These are phyloP conservation scores for Elongisporangium undulatum DNA, from an alignment of 352 stramenopile species.

Conservation along the genomic window DNA sequence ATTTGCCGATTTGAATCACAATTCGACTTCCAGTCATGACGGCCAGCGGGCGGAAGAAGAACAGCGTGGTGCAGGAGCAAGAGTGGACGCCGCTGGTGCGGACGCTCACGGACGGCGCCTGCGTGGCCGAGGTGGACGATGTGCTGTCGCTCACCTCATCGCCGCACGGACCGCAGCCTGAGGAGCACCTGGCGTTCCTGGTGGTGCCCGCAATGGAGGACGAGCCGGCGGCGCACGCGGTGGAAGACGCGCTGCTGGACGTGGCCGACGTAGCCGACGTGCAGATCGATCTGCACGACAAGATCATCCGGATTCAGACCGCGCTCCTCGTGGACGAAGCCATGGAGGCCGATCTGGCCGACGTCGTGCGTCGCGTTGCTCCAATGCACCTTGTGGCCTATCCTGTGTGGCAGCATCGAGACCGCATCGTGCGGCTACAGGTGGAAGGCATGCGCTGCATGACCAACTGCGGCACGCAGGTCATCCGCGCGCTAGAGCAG, in stretches of 20 bases:
- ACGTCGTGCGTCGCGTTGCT: constrained; percentile 45
- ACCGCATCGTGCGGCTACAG: constrained; percentile 68
- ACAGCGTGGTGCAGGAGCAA: neutral
- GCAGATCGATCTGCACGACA: constrained; percentile 58
- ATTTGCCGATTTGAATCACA: constrained; percentile 16
- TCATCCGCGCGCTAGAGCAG: constrained; percentile 76
- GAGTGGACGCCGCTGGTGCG: constrained; percentile 26
- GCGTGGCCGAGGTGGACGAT: constrained; percentile 57
- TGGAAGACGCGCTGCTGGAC: constrained; percentile 21
- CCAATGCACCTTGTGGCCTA: constrained; percentile 52
- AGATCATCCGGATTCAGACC: constrained; percentile 65
- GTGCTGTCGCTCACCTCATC: constrained; percentile 73
- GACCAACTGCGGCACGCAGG: constrained; percentile 78
- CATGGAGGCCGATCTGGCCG: constrained; percentile 48
- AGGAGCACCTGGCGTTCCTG: constrained; percentile 70
- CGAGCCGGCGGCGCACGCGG: constrained; percentile 20
- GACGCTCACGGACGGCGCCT: constrained; percentile 25
- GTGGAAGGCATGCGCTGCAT: constrained; percentile 87
- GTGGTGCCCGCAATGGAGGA: constrained; percentile 51
- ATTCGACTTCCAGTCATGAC: neutral
- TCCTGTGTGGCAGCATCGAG: constrained; percentile 78
- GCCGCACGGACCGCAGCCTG: constrained; percentile 26
- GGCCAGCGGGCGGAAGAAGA: neutral
- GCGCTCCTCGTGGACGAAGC: constrained; percentile 26
- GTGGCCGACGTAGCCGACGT: constrained; percentile 34